Evolutionary conservation across 495 filamentous ascomycete species (phyloP).

Genomic region (Penicillium malachiteum): DNA sequence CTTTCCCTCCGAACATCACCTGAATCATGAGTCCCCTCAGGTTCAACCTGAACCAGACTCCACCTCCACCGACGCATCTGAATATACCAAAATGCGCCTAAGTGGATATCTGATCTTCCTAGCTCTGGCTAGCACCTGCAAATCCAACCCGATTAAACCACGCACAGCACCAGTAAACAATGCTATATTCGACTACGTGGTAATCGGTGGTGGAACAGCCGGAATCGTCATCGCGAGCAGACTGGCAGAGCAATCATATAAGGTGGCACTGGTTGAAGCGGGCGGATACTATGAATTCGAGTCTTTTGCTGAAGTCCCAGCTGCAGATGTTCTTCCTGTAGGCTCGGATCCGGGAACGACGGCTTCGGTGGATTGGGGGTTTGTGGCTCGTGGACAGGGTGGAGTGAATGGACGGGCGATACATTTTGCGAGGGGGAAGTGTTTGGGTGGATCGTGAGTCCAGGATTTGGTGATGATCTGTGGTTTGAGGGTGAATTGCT

Average conservation of each 20-base stretch:
- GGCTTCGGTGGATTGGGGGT: conserved; percentile 51
- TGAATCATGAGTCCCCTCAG: no score
- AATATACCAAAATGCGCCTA: no score
- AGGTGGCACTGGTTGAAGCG: conserved; percentile 56
- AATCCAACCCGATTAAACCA: neutral
- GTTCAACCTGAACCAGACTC: no score
- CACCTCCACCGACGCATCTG: no score
- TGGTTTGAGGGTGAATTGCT: neutral
- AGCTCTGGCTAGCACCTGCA: conserved; percentile 1
- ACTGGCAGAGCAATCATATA: conserved; percentile 36
- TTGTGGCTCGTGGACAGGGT: conserved; percentile 37
- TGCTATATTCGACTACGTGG: conserved; percentile 49
- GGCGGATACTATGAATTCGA: conserved; percentile 55
- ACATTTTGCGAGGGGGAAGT: conserved; percentile 40
- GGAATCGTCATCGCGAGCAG: conserved; percentile 51
- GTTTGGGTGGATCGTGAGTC: conserved; percentile 34
- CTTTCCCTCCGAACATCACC: no score
- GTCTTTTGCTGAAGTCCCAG: conserved; percentile 28
- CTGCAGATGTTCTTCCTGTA: conserved; percentile 29
- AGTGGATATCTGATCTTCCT: neutral
- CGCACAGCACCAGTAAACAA: conserved; percentile 5
- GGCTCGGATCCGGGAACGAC: conserved; percentile 24
- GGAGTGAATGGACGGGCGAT: conserved; percentile 35
- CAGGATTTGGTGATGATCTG: neutral
- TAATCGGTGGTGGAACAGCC: conserved; percentile 58